Evolutionary conservation across 805 yeast species (phyloP).

Genomic region (Wickerhamomyces queroliae): DNA sequence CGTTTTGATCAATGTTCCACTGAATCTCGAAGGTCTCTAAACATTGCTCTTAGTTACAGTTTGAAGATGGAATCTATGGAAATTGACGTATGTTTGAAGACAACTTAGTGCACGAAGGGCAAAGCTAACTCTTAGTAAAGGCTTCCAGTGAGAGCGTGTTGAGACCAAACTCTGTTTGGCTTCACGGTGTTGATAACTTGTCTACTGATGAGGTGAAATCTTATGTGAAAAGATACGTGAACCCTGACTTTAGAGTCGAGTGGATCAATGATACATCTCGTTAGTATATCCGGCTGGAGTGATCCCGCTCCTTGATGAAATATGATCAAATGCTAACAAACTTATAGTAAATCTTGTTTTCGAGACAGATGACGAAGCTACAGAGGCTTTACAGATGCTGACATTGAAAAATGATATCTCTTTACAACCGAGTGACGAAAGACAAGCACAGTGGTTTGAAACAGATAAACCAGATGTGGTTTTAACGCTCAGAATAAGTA

Average conservation of each 20-base stretch:
- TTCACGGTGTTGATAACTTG: slow-evolving; percentile 22
- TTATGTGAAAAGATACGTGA: slow-evolving; percentile 13
- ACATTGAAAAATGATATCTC: slow-evolving; percentile 5
- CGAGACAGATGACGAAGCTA: slow-evolving; percentile 15
- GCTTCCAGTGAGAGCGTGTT: slow-evolving; percentile 5
- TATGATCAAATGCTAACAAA: slow-evolving; percentile 1
- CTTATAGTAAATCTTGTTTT: slow-evolving; percentile 18
- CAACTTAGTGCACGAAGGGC: neutral
- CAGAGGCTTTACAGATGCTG: slow-evolving; percentile 7
- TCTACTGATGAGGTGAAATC: slow-evolving; percentile 17
- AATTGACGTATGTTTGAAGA: slow-evolving; percentile 3
- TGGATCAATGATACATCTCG: slow-evolving; percentile 22
- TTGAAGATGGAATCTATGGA: slow-evolving; percentile 12
- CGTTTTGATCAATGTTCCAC: too few relatives aligned
- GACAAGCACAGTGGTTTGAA: slow-evolving; percentile 7
- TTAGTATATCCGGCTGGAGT: slow-evolving; percentile 7
- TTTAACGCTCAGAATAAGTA: slow-evolving; percentile 15
- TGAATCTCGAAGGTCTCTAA: too few relatives aligned
- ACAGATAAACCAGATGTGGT: slow-evolving; percentile 10
- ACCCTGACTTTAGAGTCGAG: slow-evolving; percentile 16
- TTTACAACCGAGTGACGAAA: slow-evolving; percentile 3
- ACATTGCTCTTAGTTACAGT: too few relatives aligned
- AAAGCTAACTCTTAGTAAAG: neutral
- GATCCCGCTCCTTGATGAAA: neutral
- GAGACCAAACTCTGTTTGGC: slow-evolving; percentile 17